Conservation (phyloP, 345 rosid genomes). For the Carallia brachiata region DNA sequence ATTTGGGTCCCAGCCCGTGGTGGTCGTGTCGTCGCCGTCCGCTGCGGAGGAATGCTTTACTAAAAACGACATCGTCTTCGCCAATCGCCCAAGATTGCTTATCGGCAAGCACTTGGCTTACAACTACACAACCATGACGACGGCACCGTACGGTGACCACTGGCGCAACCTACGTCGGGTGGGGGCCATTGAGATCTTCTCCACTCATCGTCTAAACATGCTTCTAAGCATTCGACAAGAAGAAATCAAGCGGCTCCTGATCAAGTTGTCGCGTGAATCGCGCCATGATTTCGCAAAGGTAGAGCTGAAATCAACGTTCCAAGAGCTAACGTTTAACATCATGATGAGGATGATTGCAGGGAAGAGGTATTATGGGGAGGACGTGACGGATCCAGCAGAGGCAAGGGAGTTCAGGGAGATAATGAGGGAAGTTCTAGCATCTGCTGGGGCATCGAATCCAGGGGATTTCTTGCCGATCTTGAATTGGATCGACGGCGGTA, state of each 20-base stretch:
- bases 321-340: conserved; percentile 21
- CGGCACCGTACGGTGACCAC: conserved; percentile 39
- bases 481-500: conserved; percentile 29
- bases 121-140: conserved; percentile 31
- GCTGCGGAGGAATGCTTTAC: conserved; percentile 31
- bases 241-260: conserved; percentile 22
- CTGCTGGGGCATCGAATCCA: conserved; percentile 33
- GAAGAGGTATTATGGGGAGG: conserved; percentile 29
- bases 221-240: conserved; percentile 26
- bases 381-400: conserved; percentile 21
- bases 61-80: conserved; percentile 29
- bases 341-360: conserved; percentile 24
- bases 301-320: conserved; percentile 22
- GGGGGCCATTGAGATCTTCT: conserved; percentile 38
- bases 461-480: conserved; percentile 40
- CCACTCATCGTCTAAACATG: conserved; percentile 28
- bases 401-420: conserved; percentile 24
- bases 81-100: conserved; percentile 18
- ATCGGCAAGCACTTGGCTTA: conserved; percentile 13
- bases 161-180: conserved; percentile 51
- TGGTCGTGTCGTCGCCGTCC: conserved; percentile 20
- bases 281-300: background rate
- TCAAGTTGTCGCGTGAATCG: background rate
- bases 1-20: conserved; percentile 21
- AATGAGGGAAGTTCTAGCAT: conserved; percentile 11